phyloP scores from a whole-genome alignment of 306 rosid genomes.

The Begonia masoniana region DNA sequence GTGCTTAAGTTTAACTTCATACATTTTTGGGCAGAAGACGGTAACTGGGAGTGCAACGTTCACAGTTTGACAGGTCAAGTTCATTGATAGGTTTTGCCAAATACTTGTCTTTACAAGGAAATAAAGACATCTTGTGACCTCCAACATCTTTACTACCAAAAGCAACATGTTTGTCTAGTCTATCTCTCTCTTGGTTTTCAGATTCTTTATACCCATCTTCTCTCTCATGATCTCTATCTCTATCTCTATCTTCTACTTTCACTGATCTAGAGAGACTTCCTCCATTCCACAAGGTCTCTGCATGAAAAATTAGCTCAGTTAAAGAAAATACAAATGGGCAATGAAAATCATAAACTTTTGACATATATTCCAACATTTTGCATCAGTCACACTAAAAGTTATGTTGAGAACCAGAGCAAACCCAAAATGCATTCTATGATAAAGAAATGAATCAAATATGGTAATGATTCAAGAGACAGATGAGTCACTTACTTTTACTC shows the following conservation, averaged over 20 bases:
- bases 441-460: slow-evolving; percentile 3
- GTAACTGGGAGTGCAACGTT: slow-evolving; percentile 94
- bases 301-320: slow-evolving; percentile 13
- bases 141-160: slow-evolving; percentile 50
- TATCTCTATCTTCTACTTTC: slow-evolving; percentile 63
- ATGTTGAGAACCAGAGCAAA: no score
- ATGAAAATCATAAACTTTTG: no score
- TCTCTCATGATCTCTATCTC: slow-evolving; percentile 38
- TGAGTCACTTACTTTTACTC: slow-evolving; percentile 73
- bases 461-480: slow-evolving; percentile 14
- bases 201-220: slow-evolving; percentile 65
- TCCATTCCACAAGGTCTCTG: slow-evolving; percentile 80
- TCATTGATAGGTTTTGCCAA: slow-evolving; percentile 82
- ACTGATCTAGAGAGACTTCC: slow-evolving; percentile 50
- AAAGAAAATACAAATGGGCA: neutral
- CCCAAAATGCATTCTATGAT: no score
- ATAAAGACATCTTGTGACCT: slow-evolving; percentile 58
- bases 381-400: no score
- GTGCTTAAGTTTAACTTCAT: slow-evolving; percentile 8
- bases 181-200: slow-evolving; percentile 66
- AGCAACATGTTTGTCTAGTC: slow-evolving; percentile 31
- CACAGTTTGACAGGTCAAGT: slow-evolving; percentile 95
- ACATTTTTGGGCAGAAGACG: slow-evolving; percentile 91
- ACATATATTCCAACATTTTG: no score
- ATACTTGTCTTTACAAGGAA: slow-evolving; percentile 86